Conservation (phyloP, 2,329 filamentous ascomycete genomes). For the Sporothrix pseudoabietina region DNA sequence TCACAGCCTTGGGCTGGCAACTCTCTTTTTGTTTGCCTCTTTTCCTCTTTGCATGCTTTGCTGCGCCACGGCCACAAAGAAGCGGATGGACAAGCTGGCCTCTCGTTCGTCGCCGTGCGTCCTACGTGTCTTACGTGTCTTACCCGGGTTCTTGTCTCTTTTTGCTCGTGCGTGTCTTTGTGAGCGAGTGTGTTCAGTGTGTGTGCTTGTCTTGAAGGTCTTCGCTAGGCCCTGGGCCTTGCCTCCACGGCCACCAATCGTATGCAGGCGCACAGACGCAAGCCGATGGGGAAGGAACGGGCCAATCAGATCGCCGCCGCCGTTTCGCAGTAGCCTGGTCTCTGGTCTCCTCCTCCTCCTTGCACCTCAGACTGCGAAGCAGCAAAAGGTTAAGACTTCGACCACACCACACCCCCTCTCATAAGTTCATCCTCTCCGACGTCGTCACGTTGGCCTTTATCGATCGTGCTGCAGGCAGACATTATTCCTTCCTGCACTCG, state of each 20-base stretch:
- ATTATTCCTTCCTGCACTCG: not conserved
- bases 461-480: constrained; percentile 22
- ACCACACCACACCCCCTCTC: not conserved
- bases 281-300: not conserved
- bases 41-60: not conserved
- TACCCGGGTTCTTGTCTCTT: constrained; percentile 1
- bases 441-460: constrained; percentile 21
- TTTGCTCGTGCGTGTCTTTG: not conserved
- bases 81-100: not conserved
- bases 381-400: not conserved
- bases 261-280: constrained; percentile 18
- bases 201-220: not conserved
- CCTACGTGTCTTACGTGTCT: constrained; percentile 21
- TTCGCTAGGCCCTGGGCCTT: constrained; percentile 8
- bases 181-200: not conserved
- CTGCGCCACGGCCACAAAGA: constrained; percentile 7
- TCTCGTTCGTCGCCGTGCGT: constrained; percentile 15
- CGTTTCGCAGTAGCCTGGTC: constrained; percentile 10
- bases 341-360: not conserved
- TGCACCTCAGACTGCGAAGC: not conserved
- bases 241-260: constrained; percentile 22
- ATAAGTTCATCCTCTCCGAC: constrained; percentile 5
- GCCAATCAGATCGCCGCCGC: constrained; percentile 26
- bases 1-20: constrained; percentile 20
- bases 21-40: not conserved